These are phyloP conservation scores for Petunia hybrid DNA, from an alignment of 305 asterid species.

Conservation along the genomic window DNA sequence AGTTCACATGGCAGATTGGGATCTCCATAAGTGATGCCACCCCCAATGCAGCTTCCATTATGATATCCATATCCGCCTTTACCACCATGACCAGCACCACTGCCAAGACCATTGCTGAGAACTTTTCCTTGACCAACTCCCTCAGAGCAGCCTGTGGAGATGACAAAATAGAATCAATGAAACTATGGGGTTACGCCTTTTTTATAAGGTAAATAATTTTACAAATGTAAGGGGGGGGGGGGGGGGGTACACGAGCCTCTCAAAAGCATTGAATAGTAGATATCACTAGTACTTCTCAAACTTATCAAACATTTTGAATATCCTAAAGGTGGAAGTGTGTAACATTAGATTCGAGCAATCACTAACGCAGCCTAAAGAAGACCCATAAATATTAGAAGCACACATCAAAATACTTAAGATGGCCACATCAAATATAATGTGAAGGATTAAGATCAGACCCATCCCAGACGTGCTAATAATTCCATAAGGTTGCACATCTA, in stretches of 20 bases:
- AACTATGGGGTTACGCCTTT: background rate
- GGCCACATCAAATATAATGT: conserved; percentile 3
- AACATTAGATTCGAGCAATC: background rate
- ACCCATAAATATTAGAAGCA: background rate
- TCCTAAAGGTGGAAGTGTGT: conserved; percentile 18
- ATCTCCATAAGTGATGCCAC: conserved; percentile 89
- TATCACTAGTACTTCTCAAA: conserved; percentile 26
- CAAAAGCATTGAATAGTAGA: background rate
- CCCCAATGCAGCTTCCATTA: conserved; percentile 71
- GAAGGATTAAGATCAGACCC: conserved; percentile 62
- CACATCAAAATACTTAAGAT: background rate
- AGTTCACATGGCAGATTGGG: conserved; percentile 89
- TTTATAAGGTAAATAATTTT: background rate
- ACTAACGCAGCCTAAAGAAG: conserved; percentile 10
- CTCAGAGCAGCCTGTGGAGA: conserved; percentile 84
- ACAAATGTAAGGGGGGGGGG: no score
- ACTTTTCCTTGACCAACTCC: conserved; percentile 88
- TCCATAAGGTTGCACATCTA: conserved; percentile 76
- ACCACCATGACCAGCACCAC: conserved; percentile 99
- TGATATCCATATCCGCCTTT: conserved; percentile 91
- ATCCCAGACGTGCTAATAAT: conserved; percentile 89
- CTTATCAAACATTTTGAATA: conserved; percentile 23
- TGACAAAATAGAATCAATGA: conserved; percentile 28
- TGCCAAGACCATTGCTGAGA: conserved; percentile 69
- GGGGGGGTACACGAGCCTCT: no score